Percentiles rank a stretch among this genome's conserved stretches.
Conservation (phyloP, 805 yeast genomes). For the Candida ascalaphidarum region DNA sequence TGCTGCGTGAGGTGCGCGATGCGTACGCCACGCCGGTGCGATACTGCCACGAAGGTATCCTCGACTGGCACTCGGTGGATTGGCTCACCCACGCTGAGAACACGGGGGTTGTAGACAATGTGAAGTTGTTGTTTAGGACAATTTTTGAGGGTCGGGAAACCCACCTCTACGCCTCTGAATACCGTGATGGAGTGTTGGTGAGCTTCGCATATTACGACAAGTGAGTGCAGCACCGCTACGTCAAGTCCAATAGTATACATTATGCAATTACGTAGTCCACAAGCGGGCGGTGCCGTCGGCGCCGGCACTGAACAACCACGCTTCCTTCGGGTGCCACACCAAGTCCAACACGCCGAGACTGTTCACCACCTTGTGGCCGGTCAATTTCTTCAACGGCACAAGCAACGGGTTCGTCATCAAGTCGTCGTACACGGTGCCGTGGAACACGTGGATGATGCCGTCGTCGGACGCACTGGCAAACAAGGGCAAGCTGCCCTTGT, state of each 20-base stretch:
- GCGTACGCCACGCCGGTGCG: constrained; percentile 19
- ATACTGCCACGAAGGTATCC: constrained; percentile 30
- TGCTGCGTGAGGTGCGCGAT: constrained; percentile 9
- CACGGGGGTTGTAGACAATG: constrained; percentile 32
- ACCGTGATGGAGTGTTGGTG: constrained; percentile 6
- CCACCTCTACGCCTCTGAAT: constrained; percentile 18
- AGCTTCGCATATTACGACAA: constrained; percentile 1
- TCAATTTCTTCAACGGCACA: constrained; percentile 90
- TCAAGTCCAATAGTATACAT: background rate
- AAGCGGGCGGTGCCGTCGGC: constrained; percentile 94
- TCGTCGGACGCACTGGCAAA: constrained; percentile 96
- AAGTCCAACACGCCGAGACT: constrained; percentile 82
- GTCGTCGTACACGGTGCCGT: constrained; percentile 93
- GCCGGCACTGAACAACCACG: constrained; percentile 96
- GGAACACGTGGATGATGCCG: constrained; percentile 89
- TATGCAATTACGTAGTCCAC: constrained; percentile 69
- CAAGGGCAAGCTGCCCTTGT: constrained; percentile 75
- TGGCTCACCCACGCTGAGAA: constrained; percentile 29
- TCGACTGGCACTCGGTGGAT: constrained; percentile 31
- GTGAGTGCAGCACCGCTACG: too few relatives aligned
- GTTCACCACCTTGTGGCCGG: constrained; percentile 76
- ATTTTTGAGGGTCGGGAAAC: constrained; percentile 16
- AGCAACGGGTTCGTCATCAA: constrained; percentile 90
- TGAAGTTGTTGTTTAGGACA: constrained; percentile 14
- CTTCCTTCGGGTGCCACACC: constrained; percentile 96